Base-by-base conservation (phyloP, 371 early-diverging fungal genomes). In the Nematocida homosporus region DNA sequence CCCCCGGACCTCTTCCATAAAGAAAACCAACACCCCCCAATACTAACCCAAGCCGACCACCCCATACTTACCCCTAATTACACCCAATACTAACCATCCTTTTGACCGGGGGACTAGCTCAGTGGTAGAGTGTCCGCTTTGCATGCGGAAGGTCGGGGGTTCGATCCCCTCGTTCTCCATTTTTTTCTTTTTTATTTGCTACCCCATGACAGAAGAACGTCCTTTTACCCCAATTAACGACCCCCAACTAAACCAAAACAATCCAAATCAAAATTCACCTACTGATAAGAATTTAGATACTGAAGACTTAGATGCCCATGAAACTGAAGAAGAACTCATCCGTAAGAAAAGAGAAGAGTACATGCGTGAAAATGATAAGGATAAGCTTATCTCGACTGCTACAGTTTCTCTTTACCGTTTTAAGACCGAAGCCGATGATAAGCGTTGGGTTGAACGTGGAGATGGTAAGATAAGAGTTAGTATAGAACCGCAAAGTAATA, bases 151-250 rank as follows among this genome's bases (percentile, higher is more conserved):
- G 87, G 84, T 68, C 76, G 57, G 55, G 87, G 68, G 16, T 88
- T 88, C 55, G 81, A 82, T 65, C 86, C 85, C 42, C 72, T 55
- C 75, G 76, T 63, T 65, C 79, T 79, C 79, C 79, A 79, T 56
- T 56, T 76, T 69, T 78, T 23, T 30, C 35, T 63, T 16, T 63
- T 42, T 34, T 54, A 60, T 66, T 64, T 44, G 13, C 20, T 20
- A 16, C 20, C 16, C 66, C 47, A 38, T 35, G n/a, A 8, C 8
- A 13, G 10, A 10, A 52, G 29, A 13, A 18, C 30, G 16, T 16
- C 13, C 95, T 82, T 66, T 92, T 90, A 20, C 97, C 95, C 1
- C 87, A 85, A 0, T 90, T 87, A 81, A 94, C 91, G 65, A 95
- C 92, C 4, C 94, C 94, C 81, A 93, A 95, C 51, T n/a, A n/a